These are phyloP conservation scores for Citrus cavaleriei DNA, from an alignment of 345 rosid species.

Conservation along the genomic window DNA sequence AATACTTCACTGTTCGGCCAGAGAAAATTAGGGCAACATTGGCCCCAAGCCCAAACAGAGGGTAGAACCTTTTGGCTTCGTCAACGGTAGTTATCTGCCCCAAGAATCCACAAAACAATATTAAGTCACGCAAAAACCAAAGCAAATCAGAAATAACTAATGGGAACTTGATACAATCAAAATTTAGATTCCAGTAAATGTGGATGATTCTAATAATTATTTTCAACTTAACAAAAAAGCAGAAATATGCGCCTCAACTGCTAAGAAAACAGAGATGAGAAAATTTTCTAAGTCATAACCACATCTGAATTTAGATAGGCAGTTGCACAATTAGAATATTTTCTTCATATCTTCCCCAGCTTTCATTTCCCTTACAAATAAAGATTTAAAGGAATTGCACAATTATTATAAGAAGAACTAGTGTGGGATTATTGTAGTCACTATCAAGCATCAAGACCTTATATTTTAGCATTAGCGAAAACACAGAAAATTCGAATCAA, in stretches of 20 bases:
- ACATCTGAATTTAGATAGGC: background rate
- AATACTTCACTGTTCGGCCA: conserved; percentile 92
- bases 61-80: conserved; percentile 94
- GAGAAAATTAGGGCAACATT: conserved; percentile 91
- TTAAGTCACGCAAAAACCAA: background rate
- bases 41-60: conserved; percentile 94
- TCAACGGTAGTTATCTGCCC: conserved; percentile 90
- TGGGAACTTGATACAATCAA: background rate
- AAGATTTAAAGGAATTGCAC: background rate
- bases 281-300: background rate
- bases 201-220: background rate
- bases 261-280: background rate
- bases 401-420: background rate
- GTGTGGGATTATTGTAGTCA: background rate
- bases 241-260: background rate
- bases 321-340: background rate
- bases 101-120: conserved; percentile 7
- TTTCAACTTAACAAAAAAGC: background rate
- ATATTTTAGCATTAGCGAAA: background rate
- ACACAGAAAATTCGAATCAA: background rate
- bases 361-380: background rate
- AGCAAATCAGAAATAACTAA: background rate
- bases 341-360: background rate
- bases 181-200: background rate
- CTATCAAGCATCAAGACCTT: background rate